Percentiles rank a stretch among this genome's conserved stretches.
These are phyloP conservation scores for Boletus fagicola DNA, from an alignment of 768 basidiomycete species.

Conservation along the genomic window DNA sequence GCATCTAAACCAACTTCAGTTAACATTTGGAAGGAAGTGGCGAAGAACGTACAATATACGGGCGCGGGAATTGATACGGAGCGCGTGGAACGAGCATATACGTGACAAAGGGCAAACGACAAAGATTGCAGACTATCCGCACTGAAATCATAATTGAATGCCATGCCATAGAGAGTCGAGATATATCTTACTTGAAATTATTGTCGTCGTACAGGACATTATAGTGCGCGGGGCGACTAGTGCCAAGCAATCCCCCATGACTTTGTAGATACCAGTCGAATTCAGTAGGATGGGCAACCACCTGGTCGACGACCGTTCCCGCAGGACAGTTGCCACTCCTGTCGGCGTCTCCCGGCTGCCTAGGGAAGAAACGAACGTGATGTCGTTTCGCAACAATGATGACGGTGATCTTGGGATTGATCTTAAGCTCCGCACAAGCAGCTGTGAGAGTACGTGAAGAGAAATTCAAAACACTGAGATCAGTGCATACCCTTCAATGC, in stretches of 20 bases:
- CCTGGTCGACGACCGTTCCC: slow-evolving; percentile 74
- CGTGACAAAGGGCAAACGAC: slow-evolving; percentile 76
- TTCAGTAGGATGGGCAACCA: slow-evolving; percentile 67
- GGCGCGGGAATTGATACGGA: slow-evolving; percentile 83
- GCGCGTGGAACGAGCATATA: slow-evolving; percentile 76
- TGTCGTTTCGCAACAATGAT: slow-evolving; percentile 72
- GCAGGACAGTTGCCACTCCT: slow-evolving; percentile 71
- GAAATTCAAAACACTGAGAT: background rate
- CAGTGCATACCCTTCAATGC: slow-evolving; percentile 50
- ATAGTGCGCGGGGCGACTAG: slow-evolving; percentile 66
- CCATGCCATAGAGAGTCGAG: background rate
- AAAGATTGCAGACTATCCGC: slow-evolving; percentile 67
- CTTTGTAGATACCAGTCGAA: slow-evolving; percentile 79
- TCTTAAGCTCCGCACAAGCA: slow-evolving; percentile 58
- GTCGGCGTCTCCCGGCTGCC: slow-evolving; percentile 46
- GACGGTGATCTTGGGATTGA: slow-evolving; percentile 67
- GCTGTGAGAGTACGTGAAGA: slow-evolving; percentile 36
- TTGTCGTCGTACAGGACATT: slow-evolving; percentile 48
- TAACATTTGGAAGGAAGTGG: background rate
- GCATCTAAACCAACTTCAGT: slow-evolving; percentile 50
- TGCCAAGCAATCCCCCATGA: slow-evolving; percentile 76
- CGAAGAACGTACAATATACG: slow-evolving; percentile 61
- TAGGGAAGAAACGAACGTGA: slow-evolving; percentile 54
- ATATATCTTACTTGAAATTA: slow-evolving; percentile 47
- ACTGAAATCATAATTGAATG: slow-evolving; percentile 33